Evolutionary conservation across 2,329 filamentous ascomycete genomes (phyloP), one percentile per base, ranked within the genome.

Genomic region (Aspergillus puulaauensis): DNA sequence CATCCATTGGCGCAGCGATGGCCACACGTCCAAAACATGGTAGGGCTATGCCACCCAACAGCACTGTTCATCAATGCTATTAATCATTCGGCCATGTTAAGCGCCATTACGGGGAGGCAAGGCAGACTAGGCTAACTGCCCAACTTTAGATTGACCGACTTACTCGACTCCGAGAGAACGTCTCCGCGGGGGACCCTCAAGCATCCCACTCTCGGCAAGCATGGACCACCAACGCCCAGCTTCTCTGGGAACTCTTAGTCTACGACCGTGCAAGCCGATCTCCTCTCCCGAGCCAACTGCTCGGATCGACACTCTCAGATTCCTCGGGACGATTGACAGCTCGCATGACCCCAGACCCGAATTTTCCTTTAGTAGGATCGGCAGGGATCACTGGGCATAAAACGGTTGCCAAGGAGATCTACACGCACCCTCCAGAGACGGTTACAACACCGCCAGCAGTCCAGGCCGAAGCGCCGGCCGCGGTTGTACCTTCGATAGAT

Each of bases 1-100:
- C 73, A 73, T 47, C 61, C 61, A n/a, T 59, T 80, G 33, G 76
- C 75, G 2, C 59, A 68, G 24, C 70, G 71, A 57, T 81, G 79
- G 79, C 77, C 79, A 17, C 77, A 80, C 59, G 75, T 80, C 23
- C 51, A 58, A 21, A 54, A 58, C 19, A 58, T 58, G 56, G 56
- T 58, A 58, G 44, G 27, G 43, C 27, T 45, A 19, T 47, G 31
- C 39, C n/a, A 31, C 9, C n/a, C 19, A 19, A 27, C 27, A 15
- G 9, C 8, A 14, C 48, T 40, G 15, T 31, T 24, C 35, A 27
- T 24, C 19, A 14, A 19, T 19, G 14, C 33, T 43, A 24, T 40
- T 40, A 39, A 33, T 39, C 33, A 15, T 8, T 24, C 19, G 27
- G 15, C 15, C 14, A 4, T 41, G 54, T 33, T 57, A 46, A 31